Conservation (phyloP, 2,329 filamentous ascomycete genomes). For the Calycina marina region DNA sequence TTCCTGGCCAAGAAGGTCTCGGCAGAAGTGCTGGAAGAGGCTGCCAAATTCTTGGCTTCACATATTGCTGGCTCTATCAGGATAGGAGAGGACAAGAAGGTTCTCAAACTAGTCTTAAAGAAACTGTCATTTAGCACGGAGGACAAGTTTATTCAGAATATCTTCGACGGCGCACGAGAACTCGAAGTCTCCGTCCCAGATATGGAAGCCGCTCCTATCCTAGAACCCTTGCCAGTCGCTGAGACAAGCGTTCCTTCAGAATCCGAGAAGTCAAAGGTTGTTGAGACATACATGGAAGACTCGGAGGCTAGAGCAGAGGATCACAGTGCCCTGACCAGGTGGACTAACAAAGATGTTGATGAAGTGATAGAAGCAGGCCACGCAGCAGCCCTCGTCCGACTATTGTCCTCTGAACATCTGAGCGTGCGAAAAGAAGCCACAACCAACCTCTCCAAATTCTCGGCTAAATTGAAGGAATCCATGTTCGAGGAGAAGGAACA, state of each 20-base stretch:
- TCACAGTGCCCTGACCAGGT: constrained; percentile 40
- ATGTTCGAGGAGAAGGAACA: constrained; percentile 63
- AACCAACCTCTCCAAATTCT: constrained; percentile 51
- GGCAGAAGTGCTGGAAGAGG: constrained; percentile 27
- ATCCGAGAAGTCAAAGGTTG: constrained; percentile 8
- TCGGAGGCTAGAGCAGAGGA: constrained; percentile 23
- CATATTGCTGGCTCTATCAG: constrained; percentile 40
- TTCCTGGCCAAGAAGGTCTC: constrained; percentile 44
- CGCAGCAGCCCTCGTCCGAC: constrained; percentile 52
- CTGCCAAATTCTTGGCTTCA: constrained; percentile 42
- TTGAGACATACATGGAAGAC: constrained; percentile 9
- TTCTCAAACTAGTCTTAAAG: constrained; percentile 31
- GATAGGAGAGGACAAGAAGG: constrained; percentile 33
- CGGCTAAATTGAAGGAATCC: constrained; percentile 48
- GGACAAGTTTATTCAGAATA: constrained; percentile 22
- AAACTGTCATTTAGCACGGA: constrained; percentile 26
- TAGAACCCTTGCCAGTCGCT: background rate
- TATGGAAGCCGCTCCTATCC: background rate
- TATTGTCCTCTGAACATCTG: constrained; percentile 59
- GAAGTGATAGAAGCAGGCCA: constrained; percentile 68
- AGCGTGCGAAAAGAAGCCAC: constrained; percentile 70
- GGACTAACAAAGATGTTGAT: constrained; percentile 64
- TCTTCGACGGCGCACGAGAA: constrained; percentile 14
- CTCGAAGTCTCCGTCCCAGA: constrained; percentile 12
- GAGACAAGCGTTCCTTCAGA: constrained; percentile 4